Base-by-base conservation (phyloP, 768 basidiomycete species). In the Tephrocybe sp. region DNA sequence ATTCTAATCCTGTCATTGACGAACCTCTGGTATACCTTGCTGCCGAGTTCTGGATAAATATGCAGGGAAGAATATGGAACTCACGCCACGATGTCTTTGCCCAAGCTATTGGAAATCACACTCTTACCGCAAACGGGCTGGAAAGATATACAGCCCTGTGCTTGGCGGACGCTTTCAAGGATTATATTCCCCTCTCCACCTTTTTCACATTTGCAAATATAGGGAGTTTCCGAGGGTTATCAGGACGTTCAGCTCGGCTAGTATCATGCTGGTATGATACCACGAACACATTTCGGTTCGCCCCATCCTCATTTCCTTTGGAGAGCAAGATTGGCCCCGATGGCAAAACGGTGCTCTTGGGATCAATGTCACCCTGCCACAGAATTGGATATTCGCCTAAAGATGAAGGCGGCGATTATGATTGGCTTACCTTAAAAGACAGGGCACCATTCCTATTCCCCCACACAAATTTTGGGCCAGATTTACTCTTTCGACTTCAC, bases 261-360 rank as follows among this genome's bases (percentile, higher is more conserved):
- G 50, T 50, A 2, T 50, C 50, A 9, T 50, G 50, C 20, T 50
- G 50, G 50, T 24, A 32, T 8, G 50, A 50, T 17, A 43, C 50
- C 3, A 36, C n/a, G 8, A 6, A 18, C 21, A 1, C 32, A 9
- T 33, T 50, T 32, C 30, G 34, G 21, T n/a, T 18, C 6, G 33
- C 42, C 15, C 50, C 50, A 0, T 30, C 33, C 12, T n/a, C 20
- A 4, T 51, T 44, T 17, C 50, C 42, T 0, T 26, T 51, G 12
- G 23, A 50, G 34, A 34, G 3, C 11, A n/a, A 14, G 6, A n/a
- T 44, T 28, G 14, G 24, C 41, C 10, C 0, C 3, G 17, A 26
- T 24, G n/a, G 39, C 23, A 1, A 18, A 41, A 49, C 28, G 11
- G 34, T 36, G 5, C 5, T 4, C 34, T n/a, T 36, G 34, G 34